phyloP scores from a whole-genome alignment of 2,329 filamentous ascomycete species.

The Ophiostoma triangulosporum region DNA sequence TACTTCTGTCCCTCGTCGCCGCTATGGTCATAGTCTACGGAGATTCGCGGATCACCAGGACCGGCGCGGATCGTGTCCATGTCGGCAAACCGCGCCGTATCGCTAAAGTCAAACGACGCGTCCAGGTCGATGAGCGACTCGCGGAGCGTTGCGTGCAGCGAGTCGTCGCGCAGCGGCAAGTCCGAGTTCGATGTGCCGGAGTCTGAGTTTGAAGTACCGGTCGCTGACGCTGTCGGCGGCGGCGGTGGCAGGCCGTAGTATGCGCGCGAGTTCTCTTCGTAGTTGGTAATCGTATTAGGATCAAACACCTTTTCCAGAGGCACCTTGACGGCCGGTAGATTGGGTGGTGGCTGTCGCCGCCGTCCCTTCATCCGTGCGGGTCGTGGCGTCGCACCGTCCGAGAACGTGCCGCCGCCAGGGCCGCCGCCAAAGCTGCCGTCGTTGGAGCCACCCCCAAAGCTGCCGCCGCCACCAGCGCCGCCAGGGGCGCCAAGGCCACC shows the following conservation, averaged over 20 bases:
- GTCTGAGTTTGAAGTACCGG: neutral
- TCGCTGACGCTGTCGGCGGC: conserved; percentile 19
- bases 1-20: conserved; percentile 31
- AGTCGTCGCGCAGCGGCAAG: conserved; percentile 43
- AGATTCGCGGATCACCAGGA: conserved; percentile 25
- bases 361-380: conserved; percentile 36
- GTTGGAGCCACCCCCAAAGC: neutral
- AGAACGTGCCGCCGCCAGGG: conserved; percentile 17
- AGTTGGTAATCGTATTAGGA: conserved; percentile 50
- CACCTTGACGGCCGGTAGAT: conserved; percentile 42
- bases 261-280: conserved; percentile 47
- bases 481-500: conserved; percentile 22
- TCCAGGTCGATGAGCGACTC: conserved; percentile 55
- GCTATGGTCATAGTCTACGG: conserved; percentile 37
- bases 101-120: conserved; percentile 35
- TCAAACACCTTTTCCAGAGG: conserved; percentile 54
- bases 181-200: conserved; percentile 28
- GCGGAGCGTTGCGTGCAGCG: conserved; percentile 36
- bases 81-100: conserved; percentile 46
- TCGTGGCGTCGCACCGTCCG: conserved; percentile 26
- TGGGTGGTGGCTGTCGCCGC: conserved; percentile 42
- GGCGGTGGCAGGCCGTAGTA: conserved; percentile 41
- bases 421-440: conserved; percentile 21
- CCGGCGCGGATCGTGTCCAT: conserved; percentile 44
- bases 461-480: neutral